These are phyloP conservation scores for Diospyros kaki DNA, from an alignment of 148 eudicot genomes.

Conservation along the genomic window DNA sequence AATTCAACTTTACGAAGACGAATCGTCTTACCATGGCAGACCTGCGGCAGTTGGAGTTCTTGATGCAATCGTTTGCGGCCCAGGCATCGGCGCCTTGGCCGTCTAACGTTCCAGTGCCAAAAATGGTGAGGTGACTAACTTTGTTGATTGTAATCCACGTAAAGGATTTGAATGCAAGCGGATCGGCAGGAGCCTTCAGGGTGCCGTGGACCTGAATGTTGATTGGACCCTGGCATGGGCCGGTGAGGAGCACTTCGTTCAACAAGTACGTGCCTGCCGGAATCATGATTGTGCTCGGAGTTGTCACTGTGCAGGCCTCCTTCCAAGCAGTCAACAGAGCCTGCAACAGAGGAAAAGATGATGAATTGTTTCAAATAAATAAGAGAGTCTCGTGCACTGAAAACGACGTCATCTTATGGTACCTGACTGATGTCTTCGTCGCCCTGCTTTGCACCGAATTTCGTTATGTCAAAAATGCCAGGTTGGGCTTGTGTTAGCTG, in stretches of 20 bases:
- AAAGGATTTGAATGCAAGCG: not conserved
- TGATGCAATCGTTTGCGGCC: slow-evolving; percentile 3
- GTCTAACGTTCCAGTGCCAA: slow-evolving; percentile 12
- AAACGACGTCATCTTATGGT: too few relatives aligned
- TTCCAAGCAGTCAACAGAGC: slow-evolving; percentile 47
- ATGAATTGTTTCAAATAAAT: too few relatives aligned
- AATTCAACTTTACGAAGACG: too few relatives aligned
- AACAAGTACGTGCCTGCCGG: slow-evolving; percentile 39
- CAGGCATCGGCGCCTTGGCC: slow-evolving; percentile 6
- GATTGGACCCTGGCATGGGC: slow-evolving; percentile 43
- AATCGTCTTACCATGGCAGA: too few relatives aligned
- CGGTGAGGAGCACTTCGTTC: slow-evolving; percentile 24
- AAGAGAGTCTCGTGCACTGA: too few relatives aligned
- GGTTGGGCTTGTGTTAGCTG: too few relatives aligned
- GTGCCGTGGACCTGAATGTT: slow-evolving; percentile 41
- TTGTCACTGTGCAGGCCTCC: slow-evolving; percentile 43
- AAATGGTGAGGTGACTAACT: not conserved
- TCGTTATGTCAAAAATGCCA: too few relatives aligned
- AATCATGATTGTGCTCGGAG: slow-evolving; percentile 33
- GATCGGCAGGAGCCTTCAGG: slow-evolving; percentile 36
- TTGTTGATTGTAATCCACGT: not conserved
- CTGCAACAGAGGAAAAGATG: not conserved
- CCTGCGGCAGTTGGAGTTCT: not conserved
- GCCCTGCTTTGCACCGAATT: too few relatives aligned
- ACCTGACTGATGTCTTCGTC: too few relatives aligned